phyloP scores from a whole-genome alignment of 2,329 filamentous ascomycete genomes.

The Calonectria montana region DNA sequence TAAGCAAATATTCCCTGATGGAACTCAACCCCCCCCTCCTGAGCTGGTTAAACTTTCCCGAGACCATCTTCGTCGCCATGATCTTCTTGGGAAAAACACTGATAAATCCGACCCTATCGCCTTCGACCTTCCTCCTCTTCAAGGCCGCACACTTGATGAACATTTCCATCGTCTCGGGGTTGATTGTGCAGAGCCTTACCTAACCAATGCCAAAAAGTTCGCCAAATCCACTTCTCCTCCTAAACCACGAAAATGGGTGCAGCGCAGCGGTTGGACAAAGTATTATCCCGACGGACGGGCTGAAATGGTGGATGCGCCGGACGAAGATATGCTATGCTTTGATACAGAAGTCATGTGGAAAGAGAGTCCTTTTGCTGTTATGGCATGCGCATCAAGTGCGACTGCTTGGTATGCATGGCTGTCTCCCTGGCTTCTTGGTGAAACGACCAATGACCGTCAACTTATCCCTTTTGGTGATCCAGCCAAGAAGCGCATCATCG shows the following conservation, averaged over 20 bases:
- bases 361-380: conserved; percentile 90
- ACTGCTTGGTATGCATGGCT: conserved; percentile 98
- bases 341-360: conserved; percentile 99
- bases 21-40: conserved; percentile 66
- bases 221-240: conserved; percentile 69
- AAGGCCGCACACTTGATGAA: conserved; percentile 87
- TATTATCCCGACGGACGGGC: conserved; percentile 80
- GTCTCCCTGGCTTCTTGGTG: conserved; percentile 91
- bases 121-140: conserved; percentile 85
- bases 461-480: conserved; percentile 89
- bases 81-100: conserved; percentile 90
- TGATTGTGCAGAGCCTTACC: conserved; percentile 87
- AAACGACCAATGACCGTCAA: conserved; percentile 81
- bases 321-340: conserved; percentile 87
- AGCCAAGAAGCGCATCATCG: conserved; percentile 77
- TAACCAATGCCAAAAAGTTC: conserved; percentile 81
- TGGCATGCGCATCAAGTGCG: conserved; percentile 93
- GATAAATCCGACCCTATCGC: conserved; percentile 80
- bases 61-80: conserved; percentile 86
- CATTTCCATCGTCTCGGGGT: conserved; percentile 91
- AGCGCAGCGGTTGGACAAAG: conserved; percentile 91
- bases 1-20: conserved; percentile 80
- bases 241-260: conserved; percentile 78
- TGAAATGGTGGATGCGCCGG: conserved; percentile 79
- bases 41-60: conserved; percentile 83